Conservation (phyloP, 306 rosid species). For the Fragaria ananassa region DNA sequence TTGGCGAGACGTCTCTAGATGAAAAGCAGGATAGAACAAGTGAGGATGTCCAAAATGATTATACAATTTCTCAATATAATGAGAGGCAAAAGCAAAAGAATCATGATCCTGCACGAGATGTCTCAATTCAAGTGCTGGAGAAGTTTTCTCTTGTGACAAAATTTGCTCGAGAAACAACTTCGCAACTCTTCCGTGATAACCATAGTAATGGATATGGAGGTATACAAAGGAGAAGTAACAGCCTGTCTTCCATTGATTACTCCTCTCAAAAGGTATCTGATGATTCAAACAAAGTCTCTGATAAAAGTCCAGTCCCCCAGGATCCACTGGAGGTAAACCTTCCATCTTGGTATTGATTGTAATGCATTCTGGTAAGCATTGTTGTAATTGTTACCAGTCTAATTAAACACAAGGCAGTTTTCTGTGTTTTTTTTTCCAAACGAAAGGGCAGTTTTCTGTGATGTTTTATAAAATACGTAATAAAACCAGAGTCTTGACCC, state of each 20-base stretch:
- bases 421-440: neutral
- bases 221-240: slow-evolving; percentile 47
- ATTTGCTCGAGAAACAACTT: slow-evolving; percentile 98
- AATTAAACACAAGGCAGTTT: neutral
- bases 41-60: slow-evolving; percentile 43
- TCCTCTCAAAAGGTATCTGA: slow-evolving; percentile 44
- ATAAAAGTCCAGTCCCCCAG: slow-evolving; percentile 44
- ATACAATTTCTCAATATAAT: slow-evolving; percentile 41
- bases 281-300: slow-evolving; percentile 34
- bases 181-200: slow-evolving; percentile 83
- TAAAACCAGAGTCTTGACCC: neutral
- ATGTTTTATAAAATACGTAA: neutral
- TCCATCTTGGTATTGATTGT: neutral
- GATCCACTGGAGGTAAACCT: slow-evolving; percentile 72
- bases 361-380: neutral
- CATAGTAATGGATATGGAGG: slow-evolving; percentile 63
- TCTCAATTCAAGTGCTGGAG: slow-evolving; percentile 92
- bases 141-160: slow-evolving; percentile 94
- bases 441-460: neutral
- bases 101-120: slow-evolving; percentile 86
- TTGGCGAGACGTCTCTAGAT: slow-evolving; percentile 46
- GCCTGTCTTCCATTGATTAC: slow-evolving; percentile 41
- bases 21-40: slow-evolving; percentile 47
- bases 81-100: slow-evolving; percentile 59
- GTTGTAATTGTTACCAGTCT: neutral